Conservation (phyloP, 1,139 yeast genomes). For the Tardiomyces depauwii region DNA sequence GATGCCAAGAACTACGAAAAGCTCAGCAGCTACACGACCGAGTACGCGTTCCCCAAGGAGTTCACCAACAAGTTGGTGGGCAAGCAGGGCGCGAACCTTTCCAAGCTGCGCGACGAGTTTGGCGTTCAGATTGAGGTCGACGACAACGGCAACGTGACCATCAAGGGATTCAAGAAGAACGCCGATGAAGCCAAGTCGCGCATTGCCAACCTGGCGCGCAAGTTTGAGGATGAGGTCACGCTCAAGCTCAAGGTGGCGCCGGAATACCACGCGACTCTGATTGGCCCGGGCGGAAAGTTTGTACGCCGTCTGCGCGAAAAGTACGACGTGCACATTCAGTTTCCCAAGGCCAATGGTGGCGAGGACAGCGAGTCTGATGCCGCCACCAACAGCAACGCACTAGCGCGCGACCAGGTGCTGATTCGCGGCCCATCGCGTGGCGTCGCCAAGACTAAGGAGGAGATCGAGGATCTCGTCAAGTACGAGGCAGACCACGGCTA, state of each 20-base stretch:
- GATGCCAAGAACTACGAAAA: conserved; percentile 56
- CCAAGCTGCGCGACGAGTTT: conserved; percentile 61
- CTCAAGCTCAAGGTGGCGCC: conserved; percentile 58
- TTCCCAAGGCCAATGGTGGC: conserved; percentile 37
- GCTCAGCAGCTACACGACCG: conserved; percentile 44
- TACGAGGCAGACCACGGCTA: conserved; percentile 85
- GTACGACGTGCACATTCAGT: conserved; percentile 71
- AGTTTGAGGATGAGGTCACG: conserved; percentile 73
- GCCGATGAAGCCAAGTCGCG: conserved; percentile 63
- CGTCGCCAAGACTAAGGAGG: conserved; percentile 77
- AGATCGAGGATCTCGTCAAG: conserved; percentile 69
- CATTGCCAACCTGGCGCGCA: conserved; percentile 50
- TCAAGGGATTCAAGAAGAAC: conserved; percentile 71
- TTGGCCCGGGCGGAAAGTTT: conserved; percentile 76
- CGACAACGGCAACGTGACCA: conserved; percentile 43
- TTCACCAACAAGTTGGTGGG: conserved; percentile 80
- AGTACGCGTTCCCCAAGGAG: conserved; percentile 51
- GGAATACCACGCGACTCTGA: conserved; percentile 70
- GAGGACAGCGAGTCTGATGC: conserved; percentile 28
- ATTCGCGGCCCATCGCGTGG: conserved; percentile 90
- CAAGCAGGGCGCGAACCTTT: conserved; percentile 68
- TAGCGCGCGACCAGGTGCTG: conserved; percentile 47
- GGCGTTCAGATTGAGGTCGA: conserved; percentile 69
- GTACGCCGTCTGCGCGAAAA: conserved; percentile 82
- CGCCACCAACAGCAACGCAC: conserved; percentile 10